Evolutionary conservation across 2,329 filamentous ascomycete genomes (phyloP).

Genomic region (Colletotrichum lini): DNA sequence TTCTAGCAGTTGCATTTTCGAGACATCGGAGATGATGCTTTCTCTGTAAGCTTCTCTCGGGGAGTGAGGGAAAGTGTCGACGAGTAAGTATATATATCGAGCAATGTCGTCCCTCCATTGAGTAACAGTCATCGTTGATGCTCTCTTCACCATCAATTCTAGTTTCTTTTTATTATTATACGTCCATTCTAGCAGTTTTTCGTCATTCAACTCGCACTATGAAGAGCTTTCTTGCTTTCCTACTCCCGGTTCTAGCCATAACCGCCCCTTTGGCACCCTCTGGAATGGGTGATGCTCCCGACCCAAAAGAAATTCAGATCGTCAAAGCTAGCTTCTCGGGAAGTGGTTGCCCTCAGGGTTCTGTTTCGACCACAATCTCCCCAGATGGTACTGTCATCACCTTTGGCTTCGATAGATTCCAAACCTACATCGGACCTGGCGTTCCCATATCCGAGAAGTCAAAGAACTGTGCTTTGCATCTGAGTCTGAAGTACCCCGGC

Average conservation of each 20-base stretch:
- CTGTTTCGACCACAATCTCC: conserved; percentile 59
- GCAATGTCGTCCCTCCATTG: not conserved
- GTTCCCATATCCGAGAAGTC: conserved; percentile 53
- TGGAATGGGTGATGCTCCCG: conserved; percentile 53
- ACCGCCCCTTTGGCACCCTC: conserved; percentile 53
- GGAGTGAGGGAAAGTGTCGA: not conserved
- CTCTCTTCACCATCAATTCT: conserved; percentile 16
- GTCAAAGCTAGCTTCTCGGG: conserved; percentile 57
- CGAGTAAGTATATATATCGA: not conserved
- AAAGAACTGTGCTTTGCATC: conserved; percentile 65
- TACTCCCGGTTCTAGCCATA: conserved; percentile 55
- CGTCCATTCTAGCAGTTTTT: too few species aligned
- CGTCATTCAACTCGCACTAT: conserved; percentile 49
- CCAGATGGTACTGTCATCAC: conserved; percentile 62
- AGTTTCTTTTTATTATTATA: too few species aligned
- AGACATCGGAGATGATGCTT: too few species aligned
- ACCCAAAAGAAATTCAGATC: conserved; percentile 59
- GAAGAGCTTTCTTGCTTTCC: conserved; percentile 52
- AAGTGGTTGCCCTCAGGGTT: conserved; percentile 61
- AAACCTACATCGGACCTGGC: conserved; percentile 63
- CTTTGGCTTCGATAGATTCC: conserved; percentile 63
- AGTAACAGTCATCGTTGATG: conserved; percentile 9
- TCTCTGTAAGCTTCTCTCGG: too few species aligned
- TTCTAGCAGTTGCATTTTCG: too few species aligned
- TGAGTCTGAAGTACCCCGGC: conserved; percentile 62